These are phyloP conservation scores for Aspergillus sergii DNA, from an alignment of 2,329 filamentous ascomycete species.

Conservation along the genomic window DNA sequence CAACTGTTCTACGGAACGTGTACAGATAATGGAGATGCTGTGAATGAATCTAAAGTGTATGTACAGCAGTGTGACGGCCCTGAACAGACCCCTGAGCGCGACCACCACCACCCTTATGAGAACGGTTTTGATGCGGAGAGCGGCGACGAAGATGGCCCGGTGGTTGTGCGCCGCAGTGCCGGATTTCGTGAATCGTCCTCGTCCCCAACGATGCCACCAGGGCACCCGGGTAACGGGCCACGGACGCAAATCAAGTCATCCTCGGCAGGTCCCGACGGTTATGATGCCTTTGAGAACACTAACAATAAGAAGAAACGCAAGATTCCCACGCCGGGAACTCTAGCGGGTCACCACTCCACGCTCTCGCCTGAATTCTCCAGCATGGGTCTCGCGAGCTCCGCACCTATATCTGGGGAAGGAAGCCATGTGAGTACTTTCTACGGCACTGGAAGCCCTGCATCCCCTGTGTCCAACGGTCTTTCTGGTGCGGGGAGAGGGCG, in stretches of 20 bases:
- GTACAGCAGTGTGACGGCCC: slow-evolving; percentile 48
- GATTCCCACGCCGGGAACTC: slow-evolving; percentile 84
- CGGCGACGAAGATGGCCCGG: slow-evolving; percentile 61
- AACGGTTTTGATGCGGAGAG: slow-evolving; percentile 61
- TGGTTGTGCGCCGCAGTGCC: slow-evolving; percentile 45
- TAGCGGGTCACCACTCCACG: slow-evolving; percentile 59
- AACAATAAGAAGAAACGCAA: slow-evolving; percentile 99
- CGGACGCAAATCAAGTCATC: slow-evolving; percentile 55
- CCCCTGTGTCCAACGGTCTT: slow-evolving; percentile 67
- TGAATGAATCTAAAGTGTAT: slow-evolving; percentile 49
- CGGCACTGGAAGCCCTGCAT: slow-evolving; percentile 56
- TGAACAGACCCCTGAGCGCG: slow-evolving; percentile 41
- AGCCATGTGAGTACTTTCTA: slow-evolving; percentile 56
- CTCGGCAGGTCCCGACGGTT: slow-evolving; percentile 78
- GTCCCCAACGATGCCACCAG: slow-evolving; percentile 33
- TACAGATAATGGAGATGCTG: slow-evolving; percentile 58
- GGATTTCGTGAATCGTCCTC: slow-evolving; percentile 43
- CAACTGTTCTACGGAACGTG: slow-evolving; percentile 76
- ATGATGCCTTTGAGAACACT: slow-evolving; percentile 96
- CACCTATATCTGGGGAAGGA: slow-evolving; percentile 49
- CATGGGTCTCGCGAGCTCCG: slow-evolving; percentile 59
- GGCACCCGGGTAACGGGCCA: slow-evolving; percentile 31
- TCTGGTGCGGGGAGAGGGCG: slow-evolving; percentile 84
- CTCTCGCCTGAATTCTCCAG: slow-evolving; percentile 66
- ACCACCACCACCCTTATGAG: slow-evolving; percentile 52